A percentile compares a stretch with the other conserved stretches of the same genome.
These are phyloP conservation scores for Apium graveolens DNA, from an alignment of 129 eudicot species.

Conservation along the genomic window DNA sequence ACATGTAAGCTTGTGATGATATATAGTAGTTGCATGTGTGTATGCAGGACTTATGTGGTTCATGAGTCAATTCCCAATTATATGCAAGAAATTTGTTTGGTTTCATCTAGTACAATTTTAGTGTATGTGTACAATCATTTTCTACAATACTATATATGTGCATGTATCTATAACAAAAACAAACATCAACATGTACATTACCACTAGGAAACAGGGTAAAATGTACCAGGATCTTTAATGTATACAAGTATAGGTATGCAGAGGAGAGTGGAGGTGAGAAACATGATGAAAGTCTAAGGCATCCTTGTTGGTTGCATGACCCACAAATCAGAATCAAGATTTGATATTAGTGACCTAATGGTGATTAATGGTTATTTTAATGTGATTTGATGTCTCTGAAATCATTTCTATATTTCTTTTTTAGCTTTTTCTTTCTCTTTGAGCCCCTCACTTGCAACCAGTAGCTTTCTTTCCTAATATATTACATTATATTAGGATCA, in stretches of 20 bases:
- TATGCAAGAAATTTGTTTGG: not conserved
- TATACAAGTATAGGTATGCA: not conserved
- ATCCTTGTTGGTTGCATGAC: constrained; percentile 30
- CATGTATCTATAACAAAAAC: not conserved
- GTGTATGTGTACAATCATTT: not conserved
- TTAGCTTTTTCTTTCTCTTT: constrained; percentile 4
- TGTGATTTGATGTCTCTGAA: constrained; percentile 4
- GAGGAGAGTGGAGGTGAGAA: constrained; percentile 20
- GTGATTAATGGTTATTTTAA: constrained; percentile 12
- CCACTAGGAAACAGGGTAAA: not conserved
- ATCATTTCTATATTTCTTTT: constrained; percentile 10
- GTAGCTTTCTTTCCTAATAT: not conserved
- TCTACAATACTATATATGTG: too few species aligned
- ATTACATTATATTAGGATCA: not conserved
- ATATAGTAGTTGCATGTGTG: not conserved
- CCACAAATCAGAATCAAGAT: constrained; percentile 70
- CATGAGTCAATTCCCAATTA: not conserved
- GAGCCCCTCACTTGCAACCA: not conserved
- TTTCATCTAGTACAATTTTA: not conserved
- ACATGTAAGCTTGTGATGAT: constrained; percentile 8
- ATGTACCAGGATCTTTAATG: not conserved
- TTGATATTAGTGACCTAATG: constrained; percentile 17
- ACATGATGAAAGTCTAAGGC: constrained; percentile 37
- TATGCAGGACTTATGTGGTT: not conserved
- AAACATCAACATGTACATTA: not conserved